Evolutionary conservation across 1,139 yeast genomes (phyloP).

Genomic region (Protomyces gravidus): DNA sequence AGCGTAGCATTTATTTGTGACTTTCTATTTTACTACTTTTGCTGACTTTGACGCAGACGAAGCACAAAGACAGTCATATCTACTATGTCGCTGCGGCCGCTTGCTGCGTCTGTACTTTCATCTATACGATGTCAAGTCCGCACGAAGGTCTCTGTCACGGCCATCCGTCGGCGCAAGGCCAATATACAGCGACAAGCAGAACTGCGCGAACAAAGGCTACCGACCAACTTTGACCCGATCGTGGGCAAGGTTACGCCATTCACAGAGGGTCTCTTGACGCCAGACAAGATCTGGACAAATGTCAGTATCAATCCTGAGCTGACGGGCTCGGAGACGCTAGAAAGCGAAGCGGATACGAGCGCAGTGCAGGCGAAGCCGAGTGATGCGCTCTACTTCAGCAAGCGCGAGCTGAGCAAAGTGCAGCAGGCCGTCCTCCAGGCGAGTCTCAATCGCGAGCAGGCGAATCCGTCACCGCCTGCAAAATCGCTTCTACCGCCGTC

Average conservation of each 20-base stretch:
- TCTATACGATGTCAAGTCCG: not conserved
- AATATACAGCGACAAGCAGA: constrained; percentile 27
- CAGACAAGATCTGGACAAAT: constrained; percentile 11
- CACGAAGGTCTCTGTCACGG: constrained; percentile 1
- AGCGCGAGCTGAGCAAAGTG: not conserved
- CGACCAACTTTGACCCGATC: constrained; percentile 16
- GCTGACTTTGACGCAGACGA: no score
- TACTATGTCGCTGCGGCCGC: not conserved
- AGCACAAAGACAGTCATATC: no score
- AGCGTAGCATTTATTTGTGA: not conserved
- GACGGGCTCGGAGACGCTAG: constrained; percentile 1
- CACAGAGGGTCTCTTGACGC: constrained; percentile 21
- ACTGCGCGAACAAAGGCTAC: constrained; percentile 18
- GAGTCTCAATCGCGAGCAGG: not conserved
- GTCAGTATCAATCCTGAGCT: not conserved
- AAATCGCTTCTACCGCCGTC: not conserved
- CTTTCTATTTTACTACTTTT: no score
- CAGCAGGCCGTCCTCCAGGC: not conserved
- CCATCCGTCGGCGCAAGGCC: constrained; percentile 27
- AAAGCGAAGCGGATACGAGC: not conserved
- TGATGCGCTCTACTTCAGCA: not conserved
- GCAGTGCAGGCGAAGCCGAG: constrained; percentile 3
- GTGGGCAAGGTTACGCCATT: constrained; percentile 24
- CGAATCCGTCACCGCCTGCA: not conserved
- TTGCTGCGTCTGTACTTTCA: not conserved